Percentiles rank a stretch among this genome's conserved stretches.
phyloP scores from a whole-genome alignment of 75 land plant genomes.

The Cupressus sempervirens region DNA sequence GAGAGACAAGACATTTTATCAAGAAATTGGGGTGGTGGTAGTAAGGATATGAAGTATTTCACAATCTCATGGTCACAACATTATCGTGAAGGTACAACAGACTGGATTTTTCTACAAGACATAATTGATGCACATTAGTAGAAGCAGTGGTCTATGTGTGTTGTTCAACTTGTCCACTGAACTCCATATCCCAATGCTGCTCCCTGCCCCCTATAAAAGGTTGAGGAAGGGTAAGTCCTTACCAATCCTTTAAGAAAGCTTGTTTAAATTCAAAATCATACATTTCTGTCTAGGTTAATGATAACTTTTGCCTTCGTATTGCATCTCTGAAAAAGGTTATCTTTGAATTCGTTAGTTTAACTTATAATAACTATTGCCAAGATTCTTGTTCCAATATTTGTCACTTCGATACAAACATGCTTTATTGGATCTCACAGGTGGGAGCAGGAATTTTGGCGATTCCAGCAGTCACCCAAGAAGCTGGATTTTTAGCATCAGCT shows the following conservation, averaged over 20 bases:
- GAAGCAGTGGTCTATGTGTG: neutral
- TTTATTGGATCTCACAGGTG: constrained; percentile 40
- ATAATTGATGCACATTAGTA: neutral
- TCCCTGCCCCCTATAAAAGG: neutral
- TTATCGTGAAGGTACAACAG: neutral
- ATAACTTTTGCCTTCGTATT: neutral
- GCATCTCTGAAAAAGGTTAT: neutral
- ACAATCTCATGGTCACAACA: neutral
- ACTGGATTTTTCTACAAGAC: neutral
- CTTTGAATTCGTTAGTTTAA: neutral
- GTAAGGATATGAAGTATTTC: neutral
- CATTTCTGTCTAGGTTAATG: neutral
- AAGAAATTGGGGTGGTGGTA: neutral
- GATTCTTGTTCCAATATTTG: neutral
- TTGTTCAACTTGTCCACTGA: neutral
- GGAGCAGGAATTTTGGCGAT: constrained; percentile 97
- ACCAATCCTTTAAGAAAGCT: neutral
- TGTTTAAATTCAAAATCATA: neutral
- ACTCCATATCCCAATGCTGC: neutral
- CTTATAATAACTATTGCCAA: neutral
- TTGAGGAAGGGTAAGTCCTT: neutral
- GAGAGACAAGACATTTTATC: neutral
- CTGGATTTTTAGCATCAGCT: constrained; percentile 93
- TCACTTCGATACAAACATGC: neutral
- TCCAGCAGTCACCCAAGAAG: constrained; percentile 96